phyloP scores from a whole-genome alignment of 139 green algal genomes.

The Penium margaritaceum region DNA sequence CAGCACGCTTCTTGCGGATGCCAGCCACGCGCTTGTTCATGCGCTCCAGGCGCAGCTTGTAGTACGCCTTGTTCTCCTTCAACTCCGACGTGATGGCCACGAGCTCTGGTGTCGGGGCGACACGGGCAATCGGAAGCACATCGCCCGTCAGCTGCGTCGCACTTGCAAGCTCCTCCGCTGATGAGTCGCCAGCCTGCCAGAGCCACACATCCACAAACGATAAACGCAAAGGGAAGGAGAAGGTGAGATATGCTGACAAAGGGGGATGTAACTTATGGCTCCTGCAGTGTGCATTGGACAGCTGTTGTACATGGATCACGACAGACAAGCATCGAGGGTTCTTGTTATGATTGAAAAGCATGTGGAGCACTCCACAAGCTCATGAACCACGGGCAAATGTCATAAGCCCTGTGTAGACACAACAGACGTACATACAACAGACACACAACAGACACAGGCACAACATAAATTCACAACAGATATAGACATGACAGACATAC shows the following conservation, averaged over 20 bases:
- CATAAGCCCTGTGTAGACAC: too few species aligned
- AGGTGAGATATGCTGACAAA: too few species aligned
- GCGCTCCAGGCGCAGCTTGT: conserved; percentile 83
- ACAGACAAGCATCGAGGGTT: too few species aligned
- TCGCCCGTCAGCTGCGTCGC: conserved; percentile 59
- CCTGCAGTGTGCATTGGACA: too few species aligned
- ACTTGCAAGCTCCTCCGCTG: conserved; percentile 62
- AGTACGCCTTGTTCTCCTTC: conserved; percentile 77
- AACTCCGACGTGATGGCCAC: conserved; percentile 78
- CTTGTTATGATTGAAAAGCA: too few species aligned
- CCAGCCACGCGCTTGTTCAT: conserved; percentile 77
- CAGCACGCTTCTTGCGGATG: conserved; percentile 73
- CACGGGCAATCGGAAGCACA: conserved; percentile 63
- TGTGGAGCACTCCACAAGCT: too few species aligned
- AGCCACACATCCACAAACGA: conserved; percentile 2
- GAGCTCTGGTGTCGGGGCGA: conserved; percentile 64
- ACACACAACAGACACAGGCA: too few species aligned
- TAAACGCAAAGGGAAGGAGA: too few species aligned
- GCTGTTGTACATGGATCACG: too few species aligned
- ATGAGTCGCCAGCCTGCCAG: conserved; percentile 64
- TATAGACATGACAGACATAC: not conserved
- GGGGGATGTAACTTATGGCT: too few species aligned
- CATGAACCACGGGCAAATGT: too few species aligned
- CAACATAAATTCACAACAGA: conserved; percentile 1
- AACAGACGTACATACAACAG: conserved; percentile 14